phyloP scores from a whole-genome alignment of 2,329 filamentous ascomycete genomes.

The Curvularia sp. region DNA sequence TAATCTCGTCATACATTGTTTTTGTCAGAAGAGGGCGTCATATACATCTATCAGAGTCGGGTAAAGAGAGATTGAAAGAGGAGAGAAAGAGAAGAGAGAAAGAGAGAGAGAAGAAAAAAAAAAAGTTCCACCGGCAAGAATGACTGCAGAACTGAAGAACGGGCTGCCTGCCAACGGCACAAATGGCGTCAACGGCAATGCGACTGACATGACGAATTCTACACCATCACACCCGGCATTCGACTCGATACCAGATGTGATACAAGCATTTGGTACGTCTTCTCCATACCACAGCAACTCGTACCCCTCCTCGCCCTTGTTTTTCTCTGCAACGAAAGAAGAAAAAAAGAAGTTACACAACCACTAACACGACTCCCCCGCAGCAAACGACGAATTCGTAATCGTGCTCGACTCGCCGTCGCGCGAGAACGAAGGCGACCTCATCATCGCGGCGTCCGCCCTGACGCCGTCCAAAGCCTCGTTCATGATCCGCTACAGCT shows the following conservation, averaged over 20 bases:
- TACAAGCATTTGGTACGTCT: slow-evolving; percentile 54
- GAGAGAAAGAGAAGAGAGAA: not conserved
- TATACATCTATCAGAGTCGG: not conserved
- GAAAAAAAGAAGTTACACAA: not conserved
- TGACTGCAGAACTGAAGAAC: slow-evolving; percentile 33
- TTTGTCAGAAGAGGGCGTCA: not conserved
- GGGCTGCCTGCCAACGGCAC: slow-evolving; percentile 26
- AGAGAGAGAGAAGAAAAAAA: slow-evolving; percentile 2
- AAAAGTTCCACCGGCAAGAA: slow-evolving; percentile 16
- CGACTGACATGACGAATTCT: slow-evolving; percentile 28
- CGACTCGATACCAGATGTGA: slow-evolving; percentile 57
- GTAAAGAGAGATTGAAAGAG: not conserved
- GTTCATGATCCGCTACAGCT: slow-evolving; percentile 90
- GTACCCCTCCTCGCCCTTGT: not conserved
- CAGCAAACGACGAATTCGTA: slow-evolving; percentile 79
- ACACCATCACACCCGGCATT: slow-evolving; percentile 51
- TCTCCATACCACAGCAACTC: not conserved
- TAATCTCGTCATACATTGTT: not conserved
- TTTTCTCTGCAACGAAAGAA: slow-evolving; percentile 11
- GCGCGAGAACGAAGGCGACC: slow-evolving; percentile 97
- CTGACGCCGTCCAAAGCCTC: slow-evolving; percentile 91
- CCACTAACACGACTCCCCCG: slow-evolving; percentile 5
- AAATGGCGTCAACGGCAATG: slow-evolving; percentile 30
- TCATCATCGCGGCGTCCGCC: slow-evolving; percentile 89
- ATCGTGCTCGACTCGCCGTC: slow-evolving; percentile 91